Base-by-base conservation (phyloP, 768 basidiomycete species). In the Boletus vinaceobasis region DNA sequence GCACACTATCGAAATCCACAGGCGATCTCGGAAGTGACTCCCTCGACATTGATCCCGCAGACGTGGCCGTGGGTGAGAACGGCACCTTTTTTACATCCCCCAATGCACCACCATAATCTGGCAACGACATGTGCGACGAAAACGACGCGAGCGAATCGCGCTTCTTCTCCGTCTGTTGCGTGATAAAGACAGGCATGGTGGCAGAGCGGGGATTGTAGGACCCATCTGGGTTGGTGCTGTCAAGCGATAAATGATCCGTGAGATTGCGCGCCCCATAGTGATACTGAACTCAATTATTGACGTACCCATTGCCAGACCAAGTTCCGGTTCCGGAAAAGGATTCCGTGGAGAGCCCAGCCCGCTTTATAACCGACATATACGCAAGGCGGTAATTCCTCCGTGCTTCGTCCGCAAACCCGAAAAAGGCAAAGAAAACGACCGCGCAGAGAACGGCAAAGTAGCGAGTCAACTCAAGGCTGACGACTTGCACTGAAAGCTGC, bases 321-420 rank as follows among this genome's bases (percentile, higher is more conserved):
- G 65, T 58, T 38, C 61, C 69, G 38, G 53, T 60, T 38, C 60
- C 26, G 33, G 70, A 56, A 4, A 68, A 43, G 1, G 55, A 56
- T 29, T 58, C 69, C 5, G 65, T 71, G n/a, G 69, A 69, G 32
- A 66, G 53, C 50, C 71, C 74, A 48, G 70, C 67, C 36, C 62
- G 60, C 54, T 66, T 70, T 37, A 75, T 72, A 26, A 81, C 71
- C 2, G 74, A 71, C 33, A 52, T 40, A 56, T 76, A 67, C 0
- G 72, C 75, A 7, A 65, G 63, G 10, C 77, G 73, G 64, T 87
- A 88, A 55, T 85, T 75, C 62, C 72, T 78, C 61, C 71, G 74
- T 29, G 87, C 84, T 68, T 88, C 87, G 38, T 84, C 84, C 4
- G 82, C 83, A 46, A 87, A 82, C 0, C 85, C 86, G 61, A 89